Evolutionary conservation across 371 early-diverging fungal species (phyloP).

Genomic region (Mortierella sp.): DNA sequence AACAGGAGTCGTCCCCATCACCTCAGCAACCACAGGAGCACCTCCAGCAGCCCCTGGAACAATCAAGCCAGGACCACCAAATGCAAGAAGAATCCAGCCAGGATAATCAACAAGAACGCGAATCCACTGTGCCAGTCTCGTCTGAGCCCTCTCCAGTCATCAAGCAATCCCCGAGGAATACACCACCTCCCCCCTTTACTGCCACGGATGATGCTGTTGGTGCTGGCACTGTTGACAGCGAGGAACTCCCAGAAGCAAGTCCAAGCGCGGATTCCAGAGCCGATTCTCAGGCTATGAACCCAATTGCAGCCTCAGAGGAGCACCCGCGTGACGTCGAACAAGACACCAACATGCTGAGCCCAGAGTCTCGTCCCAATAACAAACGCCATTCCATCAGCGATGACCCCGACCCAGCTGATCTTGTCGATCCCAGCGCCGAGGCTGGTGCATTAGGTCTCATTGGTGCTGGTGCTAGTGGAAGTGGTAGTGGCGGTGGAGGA

Average conservation of each 20-base stretch:
- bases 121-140: not conserved
- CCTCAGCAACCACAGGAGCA: not conserved
- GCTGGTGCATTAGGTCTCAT: not conserved
- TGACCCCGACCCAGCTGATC: not conserved
- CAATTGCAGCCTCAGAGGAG: not conserved
- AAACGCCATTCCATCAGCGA: constrained; percentile 7
- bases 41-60: not conserved
- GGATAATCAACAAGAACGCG: not conserved
- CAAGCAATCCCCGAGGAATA: not conserved
- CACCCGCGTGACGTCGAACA: not conserved
- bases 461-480: not conserved
- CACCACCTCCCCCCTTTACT: not conserved
- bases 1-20: not conserved
- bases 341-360: constrained; percentile 3
- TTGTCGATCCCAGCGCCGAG: not conserved
- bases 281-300: not conserved
- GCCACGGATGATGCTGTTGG: no score
- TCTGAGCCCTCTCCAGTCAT: not conserved
- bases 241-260: not conserved
- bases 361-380: constrained; percentile 2
- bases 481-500: not conserved
- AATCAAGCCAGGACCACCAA: constrained; percentile 8
- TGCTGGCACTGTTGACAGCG: not conserved
- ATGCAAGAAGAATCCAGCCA: not conserved
- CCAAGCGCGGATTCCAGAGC: not conserved